These are phyloP conservation scores for Hyphodiscus sp. DNA, from an alignment of 2,329 filamentous ascomycete genomes.

Conservation along the genomic window DNA sequence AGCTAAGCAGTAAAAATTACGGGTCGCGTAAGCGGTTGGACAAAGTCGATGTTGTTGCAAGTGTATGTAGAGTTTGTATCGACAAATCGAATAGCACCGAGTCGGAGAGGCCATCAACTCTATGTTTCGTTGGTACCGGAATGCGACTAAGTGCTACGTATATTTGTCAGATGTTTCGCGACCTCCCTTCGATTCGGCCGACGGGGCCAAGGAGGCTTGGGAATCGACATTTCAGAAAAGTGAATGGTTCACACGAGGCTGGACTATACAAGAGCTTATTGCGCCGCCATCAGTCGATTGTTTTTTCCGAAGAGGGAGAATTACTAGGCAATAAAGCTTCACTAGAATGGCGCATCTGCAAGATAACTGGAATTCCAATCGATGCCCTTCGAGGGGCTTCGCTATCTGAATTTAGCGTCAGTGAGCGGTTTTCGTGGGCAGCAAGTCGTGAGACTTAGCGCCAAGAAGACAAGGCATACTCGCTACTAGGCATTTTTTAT, in stretches of 20 bases:
- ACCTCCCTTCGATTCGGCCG: too few species aligned
- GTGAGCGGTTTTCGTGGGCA: constrained; percentile 29
- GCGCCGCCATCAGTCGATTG: too few species aligned
- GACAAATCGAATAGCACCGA: too few species aligned
- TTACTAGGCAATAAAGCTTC: neutral
- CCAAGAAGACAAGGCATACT: constrained; percentile 37
- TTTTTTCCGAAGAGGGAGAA: too few species aligned
- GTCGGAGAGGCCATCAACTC: too few species aligned
- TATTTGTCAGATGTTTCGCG: neutral
- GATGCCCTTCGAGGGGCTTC: too few species aligned
- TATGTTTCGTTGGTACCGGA: neutral
- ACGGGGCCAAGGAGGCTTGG: neutral
- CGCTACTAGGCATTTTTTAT: constrained; percentile 36
- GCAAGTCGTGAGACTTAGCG: constrained; percentile 29
- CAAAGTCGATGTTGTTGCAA: too few species aligned
- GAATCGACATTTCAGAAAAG: neutral
- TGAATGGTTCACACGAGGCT: neutral
- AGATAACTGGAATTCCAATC: constrained; percentile 1
- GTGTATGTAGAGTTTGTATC: too few species aligned
- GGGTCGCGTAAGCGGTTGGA: too few species aligned
- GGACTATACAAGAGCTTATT: neutral
- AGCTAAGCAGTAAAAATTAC: too few species aligned
- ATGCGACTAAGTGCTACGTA: neutral
- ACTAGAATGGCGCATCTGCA: neutral
- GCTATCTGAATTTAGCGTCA: constrained; percentile 15